Conservation (phyloP, 805 yeast genomes). For the Candida cerambycidarum region DNA sequence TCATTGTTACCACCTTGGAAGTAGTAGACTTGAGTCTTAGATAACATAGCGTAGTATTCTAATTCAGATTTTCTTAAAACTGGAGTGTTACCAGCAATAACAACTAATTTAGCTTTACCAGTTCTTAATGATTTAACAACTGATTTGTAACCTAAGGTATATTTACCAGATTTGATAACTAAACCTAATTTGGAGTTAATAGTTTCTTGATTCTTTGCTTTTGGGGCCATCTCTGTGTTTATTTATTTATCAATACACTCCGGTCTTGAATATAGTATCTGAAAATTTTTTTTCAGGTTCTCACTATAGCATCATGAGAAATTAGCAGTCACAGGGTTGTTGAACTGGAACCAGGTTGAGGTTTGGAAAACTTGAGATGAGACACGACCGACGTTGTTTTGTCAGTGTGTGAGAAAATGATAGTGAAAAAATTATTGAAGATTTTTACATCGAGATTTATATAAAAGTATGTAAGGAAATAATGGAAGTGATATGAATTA, state of each 20-base stretch:
- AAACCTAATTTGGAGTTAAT: slow-evolving; percentile 98
- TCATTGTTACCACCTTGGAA: slow-evolving; percentile 99
- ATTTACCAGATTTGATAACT: slow-evolving; percentile 98
- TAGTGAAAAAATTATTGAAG: slow-evolving; percentile 8
- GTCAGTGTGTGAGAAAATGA: slow-evolving; percentile 6
- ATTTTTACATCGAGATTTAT: slow-evolving; percentile 5
- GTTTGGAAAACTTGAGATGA: neutral
- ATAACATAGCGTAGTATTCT: slow-evolving; percentile 99
- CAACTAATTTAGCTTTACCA: slow-evolving; percentile 97
- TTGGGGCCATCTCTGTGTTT: slow-evolving; percentile 72
- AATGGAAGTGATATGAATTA: neutral
- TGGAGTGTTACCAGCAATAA: slow-evolving; percentile 99
- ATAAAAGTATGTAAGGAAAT: slow-evolving; percentile 2
- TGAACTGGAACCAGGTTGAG: neutral
- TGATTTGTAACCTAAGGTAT: slow-evolving; percentile 99
- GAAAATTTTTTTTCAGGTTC: slow-evolving; percentile 5
- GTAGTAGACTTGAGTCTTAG: slow-evolving; percentile 96
- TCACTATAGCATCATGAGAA: neutral
- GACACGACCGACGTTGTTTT: neutral
- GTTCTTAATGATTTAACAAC: slow-evolving; percentile 97
- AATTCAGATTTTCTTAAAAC: slow-evolving; percentile 99
- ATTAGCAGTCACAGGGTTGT: slow-evolving; percentile 5
- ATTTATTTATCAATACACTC: slow-evolving; percentile 56
- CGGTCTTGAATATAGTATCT: slow-evolving; percentile 58
- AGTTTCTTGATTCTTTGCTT: slow-evolving; percentile 87